These are phyloP conservation scores for Globisporangium middletonii DNA, from an alignment of 352 stramenopile species.

Conservation along the genomic window DNA sequence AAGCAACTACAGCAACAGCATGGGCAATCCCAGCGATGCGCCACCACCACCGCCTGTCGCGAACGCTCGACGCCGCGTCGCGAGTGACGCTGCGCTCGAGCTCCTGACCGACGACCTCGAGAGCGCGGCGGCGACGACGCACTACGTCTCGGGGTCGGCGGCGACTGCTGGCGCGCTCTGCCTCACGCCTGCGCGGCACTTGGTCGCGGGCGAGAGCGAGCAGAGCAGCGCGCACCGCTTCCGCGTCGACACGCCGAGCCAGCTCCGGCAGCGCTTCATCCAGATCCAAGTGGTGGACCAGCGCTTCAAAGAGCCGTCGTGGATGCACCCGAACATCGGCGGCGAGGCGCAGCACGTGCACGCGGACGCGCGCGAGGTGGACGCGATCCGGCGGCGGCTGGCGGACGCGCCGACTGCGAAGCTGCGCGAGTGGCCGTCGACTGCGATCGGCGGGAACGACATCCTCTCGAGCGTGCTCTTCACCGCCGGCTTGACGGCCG, in stretches of 20 bases:
- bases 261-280: slow-evolving; percentile 15
- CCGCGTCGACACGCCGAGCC: neutral
- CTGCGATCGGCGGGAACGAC: slow-evolving; percentile 88
- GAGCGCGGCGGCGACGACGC: neutral
- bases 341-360: slow-evolving; percentile 22
- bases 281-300: slow-evolving; percentile 18
- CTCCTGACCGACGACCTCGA: neutral
- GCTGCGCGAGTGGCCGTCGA: slow-evolving; percentile 66
- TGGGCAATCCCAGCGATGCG: neutral
- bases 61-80: neutral
- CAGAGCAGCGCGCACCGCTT: neutral
- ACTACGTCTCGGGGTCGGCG: neutral
- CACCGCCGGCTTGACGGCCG: slow-evolving; percentile 26
- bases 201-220: neutral
- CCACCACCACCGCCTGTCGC: neutral
- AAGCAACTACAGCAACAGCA: neutral
- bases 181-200: slow-evolving; percentile 2
- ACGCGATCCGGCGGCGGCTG: slow-evolving; percentile 26
- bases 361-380: slow-evolving; percentile 14
- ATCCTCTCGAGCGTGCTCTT: slow-evolving; percentile 86
- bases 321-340: no score
- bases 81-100: neutral
- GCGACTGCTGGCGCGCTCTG: neutral
- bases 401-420: slow-evolving; percentile 17
- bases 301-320: slow-evolving; percentile 39